phyloP scores from a whole-genome alignment of 805 yeast genomes.

The Candida anglica region DNA sequence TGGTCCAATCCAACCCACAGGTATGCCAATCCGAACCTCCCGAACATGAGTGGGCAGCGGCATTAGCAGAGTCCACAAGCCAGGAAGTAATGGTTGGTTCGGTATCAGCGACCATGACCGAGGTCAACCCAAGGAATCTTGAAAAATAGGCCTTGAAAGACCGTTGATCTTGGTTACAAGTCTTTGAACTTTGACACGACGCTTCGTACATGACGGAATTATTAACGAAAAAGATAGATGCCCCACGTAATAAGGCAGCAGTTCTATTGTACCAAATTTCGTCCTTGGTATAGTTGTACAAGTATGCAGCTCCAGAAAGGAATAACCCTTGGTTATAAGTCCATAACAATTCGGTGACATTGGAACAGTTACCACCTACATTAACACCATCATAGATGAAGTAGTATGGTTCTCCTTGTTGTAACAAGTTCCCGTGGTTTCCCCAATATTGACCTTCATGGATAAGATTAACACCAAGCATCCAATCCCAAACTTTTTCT shows the following conservation, averaged over 20 bases:
- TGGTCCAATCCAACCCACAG: constrained; percentile 74
- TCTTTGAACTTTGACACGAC: constrained; percentile 65
- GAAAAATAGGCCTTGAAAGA: constrained; percentile 86
- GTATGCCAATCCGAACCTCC: constrained; percentile 77
- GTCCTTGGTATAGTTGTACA: constrained; percentile 70
- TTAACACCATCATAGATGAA: constrained; percentile 75
- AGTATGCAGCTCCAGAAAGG: constrained; percentile 74
- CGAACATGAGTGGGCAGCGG: constrained; percentile 65
- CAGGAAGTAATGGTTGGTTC: constrained; percentile 41
- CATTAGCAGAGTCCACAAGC: constrained; percentile 42
- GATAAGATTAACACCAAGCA: constrained; percentile 25
- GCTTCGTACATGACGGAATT: constrained; percentile 68
- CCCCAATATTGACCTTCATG: constrained; percentile 17
- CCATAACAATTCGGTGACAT: constrained; percentile 66
- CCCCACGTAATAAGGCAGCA: constrained; percentile 49
- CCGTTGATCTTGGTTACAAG: constrained; percentile 84
- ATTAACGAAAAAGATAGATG: constrained; percentile 50
- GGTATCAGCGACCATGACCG: constrained; percentile 64
- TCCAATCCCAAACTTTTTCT: constrained; percentile 43
- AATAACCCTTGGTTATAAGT: constrained; percentile 81
- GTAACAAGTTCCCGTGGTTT: constrained; percentile 34
- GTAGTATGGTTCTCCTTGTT: constrained; percentile 37
- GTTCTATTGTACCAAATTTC: constrained; percentile 65
- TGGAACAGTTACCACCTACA: constrained; percentile 56
- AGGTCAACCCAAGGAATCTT: constrained; percentile 70